Base-by-base conservation (phyloP, 352 stramenopile species). In the Phytophthora europaea region DNA sequence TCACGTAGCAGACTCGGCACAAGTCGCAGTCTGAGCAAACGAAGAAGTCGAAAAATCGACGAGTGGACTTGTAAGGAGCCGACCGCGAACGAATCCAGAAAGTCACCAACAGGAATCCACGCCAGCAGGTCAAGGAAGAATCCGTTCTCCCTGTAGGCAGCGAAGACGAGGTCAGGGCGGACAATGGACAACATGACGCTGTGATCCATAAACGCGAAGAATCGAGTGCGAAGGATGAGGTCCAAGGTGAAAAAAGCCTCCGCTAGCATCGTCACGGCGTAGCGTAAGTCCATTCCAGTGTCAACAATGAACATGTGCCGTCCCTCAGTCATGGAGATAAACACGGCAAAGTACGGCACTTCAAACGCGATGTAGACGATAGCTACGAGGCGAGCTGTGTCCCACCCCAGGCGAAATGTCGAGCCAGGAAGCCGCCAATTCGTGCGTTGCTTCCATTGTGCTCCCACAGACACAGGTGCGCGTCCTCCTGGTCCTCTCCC, bases 311-410 rank as follows among this genome's bases (percentile, higher is more conserved):
- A 89, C 47, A 82, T 77, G 45, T 75, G 54, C 31, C 83, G 69
- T 2, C 80, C 77, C 38, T 89, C 73, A 54, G 80, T 70, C 28
- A 85, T 90, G 0, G 80, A 85, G 36, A 89, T 85, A 57, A 93
- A 93, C 4, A 84, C 70, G n/a, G 87, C 81, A 48, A 89, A 90
- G 61, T 87, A 91, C 8, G 85, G 82, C 3, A 93, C 83, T 18
- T 68, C 61, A 20, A 68, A 68, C 1, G 50, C 61, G 45, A 45
- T 23, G 51, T 68, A 68, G 8, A 68, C 26, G 38, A 54, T 68
- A 7, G 23, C 34, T 9, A 68, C 18, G 3, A 68, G 38, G 13
- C 61, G 61, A 10, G 54, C 4, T 1, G 61, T 55, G 18, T 68
- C 61, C 61, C 61, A 68, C 5, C 52, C 5, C 15, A 68, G n/a